phyloP scores from a whole-genome alignment of 2,329 filamentous ascomycete genomes.

The Ophiocordyceps camponoti-saundersi region DNA sequence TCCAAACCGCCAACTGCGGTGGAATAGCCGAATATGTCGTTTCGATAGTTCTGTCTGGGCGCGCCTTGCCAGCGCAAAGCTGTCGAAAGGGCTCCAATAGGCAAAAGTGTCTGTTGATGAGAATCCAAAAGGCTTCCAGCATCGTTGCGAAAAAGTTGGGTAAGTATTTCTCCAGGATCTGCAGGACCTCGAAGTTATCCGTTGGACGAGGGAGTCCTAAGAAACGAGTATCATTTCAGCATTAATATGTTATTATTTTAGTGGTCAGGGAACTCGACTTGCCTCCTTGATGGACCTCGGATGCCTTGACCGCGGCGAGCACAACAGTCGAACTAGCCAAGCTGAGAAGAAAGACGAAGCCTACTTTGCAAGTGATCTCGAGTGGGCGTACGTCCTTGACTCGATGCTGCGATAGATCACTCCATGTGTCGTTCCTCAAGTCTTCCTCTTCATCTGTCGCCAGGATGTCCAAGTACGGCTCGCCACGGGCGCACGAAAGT shows the following conservation, averaged over 20 bases:
- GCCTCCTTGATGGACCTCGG: background rate
- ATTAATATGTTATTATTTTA: background rate
- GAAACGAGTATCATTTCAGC: too few species aligned
- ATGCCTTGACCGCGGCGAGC: background rate
- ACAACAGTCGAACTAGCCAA: background rate
- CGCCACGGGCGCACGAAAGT: constrained; percentile 1
- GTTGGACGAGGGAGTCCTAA: constrained; percentile 15
- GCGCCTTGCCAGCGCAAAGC: constrained; percentile 20
- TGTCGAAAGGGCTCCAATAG: constrained; percentile 36
- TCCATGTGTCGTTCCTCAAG: too few species aligned
- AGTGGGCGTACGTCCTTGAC: constrained; percentile 4
- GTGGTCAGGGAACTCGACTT: background rate
- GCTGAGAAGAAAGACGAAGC: background rate
- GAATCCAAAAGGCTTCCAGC: constrained; percentile 37
- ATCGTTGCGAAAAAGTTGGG: constrained; percentile 37
- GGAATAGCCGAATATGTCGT: constrained; percentile 35
- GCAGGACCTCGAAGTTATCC: constrained; percentile 14
- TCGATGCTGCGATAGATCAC: too few species aligned
- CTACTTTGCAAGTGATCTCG: background rate
- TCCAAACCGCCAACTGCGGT: constrained; percentile 30
- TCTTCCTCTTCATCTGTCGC: background rate
- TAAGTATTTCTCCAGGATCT: constrained; percentile 28
- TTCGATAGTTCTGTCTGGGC: constrained; percentile 19
- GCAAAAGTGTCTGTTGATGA: constrained; percentile 35
- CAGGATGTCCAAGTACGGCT: background rate